Evolutionary conservation across 2,329 filamentous ascomycete genomes (phyloP), one percentile per base, ranked within the genome.

Genomic region (Cryphonectria nitschkei): DNA sequence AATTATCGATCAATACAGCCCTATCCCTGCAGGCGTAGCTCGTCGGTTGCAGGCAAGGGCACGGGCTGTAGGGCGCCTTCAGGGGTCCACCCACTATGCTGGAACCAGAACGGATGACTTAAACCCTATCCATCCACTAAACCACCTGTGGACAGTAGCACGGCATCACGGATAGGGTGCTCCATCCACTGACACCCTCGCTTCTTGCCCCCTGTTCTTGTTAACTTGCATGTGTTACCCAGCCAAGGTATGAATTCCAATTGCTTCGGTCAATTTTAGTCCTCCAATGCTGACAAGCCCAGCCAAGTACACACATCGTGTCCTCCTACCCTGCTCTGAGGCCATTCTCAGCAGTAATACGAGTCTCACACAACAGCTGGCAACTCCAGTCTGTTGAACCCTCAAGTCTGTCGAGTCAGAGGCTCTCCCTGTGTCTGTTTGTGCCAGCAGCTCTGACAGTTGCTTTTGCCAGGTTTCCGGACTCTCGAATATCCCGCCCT

Each of bases 151-250:
- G 46, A 56, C 52, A 32, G 52, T 6, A 56, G 43, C 43, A 50
- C 43, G 43, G 43, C 43, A 50, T 29, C 22, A n/a, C 32, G 29
- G 32, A 61, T 37, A 37, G 29, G 34, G 61, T 26, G 37, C 61
- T 46, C 61, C 61, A 39, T 64, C 46, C 46, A 64, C 67, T 68
- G 58, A 29, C 67, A 68, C 58, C 46, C 61, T 68, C 60, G 58
- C 60, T 68, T 63, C 60, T 54, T 6, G 6, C 29, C 60, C 67
- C 67, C 67, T 68, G 67, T 64, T 68, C 50, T 63, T 26, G 56
- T 32, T 58, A 68, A 46, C 43, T 70, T 39, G 46, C 32, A 67
- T 72, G 70, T 70, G 68, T 16, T 61, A 69, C 66, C 52, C 46
- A 46, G 16, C 69, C 52, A 43, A 46, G 16, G 29, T 66, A n/a